Base-by-base conservation (phyloP, 2,329 filamentous ascomycete species). In the Aspergillus floridensis region DNA sequence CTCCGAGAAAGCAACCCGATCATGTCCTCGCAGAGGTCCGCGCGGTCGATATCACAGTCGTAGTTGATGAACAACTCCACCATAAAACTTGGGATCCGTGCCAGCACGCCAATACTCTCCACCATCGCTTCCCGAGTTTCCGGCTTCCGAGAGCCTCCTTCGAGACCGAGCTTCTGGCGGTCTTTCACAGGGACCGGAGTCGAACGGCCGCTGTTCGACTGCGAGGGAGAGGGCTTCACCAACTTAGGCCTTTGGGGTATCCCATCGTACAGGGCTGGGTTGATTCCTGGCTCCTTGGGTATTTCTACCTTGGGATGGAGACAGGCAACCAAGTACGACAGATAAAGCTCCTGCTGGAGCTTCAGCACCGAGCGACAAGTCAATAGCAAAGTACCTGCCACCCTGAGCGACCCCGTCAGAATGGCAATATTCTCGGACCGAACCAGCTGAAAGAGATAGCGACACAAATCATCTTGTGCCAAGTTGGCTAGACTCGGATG, bases 121-220 rank as follows among this genome's bases (percentile, higher is more conserved):
- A 99, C 92, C 95, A 99, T 99, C 32, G 95, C 93, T 80, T 99
- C 95, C 66, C 95, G 86, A 31, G 95, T 93, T 76, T 99, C 96
- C 3, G 95, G 95, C 73, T 96, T 96, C 63, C 95, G 85, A 38
- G 91, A 86, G 8, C 93, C 93, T 1, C 95, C 93, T 76, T 98
- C 95, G 71, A 99, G 81, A 0, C 95, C 95, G 38, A 98, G 84
- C 73, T 92, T 95, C 74, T 96, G 92, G 56, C 95, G 86, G 70
- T 99, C 95, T 71, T 93, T 93, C 56, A 97, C 88, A 6, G 91
- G 89, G 2, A 98, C 91, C 31, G 95, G 95, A 1, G 95, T 97
- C 38, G 91, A 87, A 56, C 93, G 86, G 7, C 95, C 93, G 70
- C 92, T 97, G 61, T 81, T 83, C 4, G 84, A 75, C 74, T 92